Evolutionary conservation across 164 flowering plant species (phyloP), one percentile per base, ranked within the genome.

Genomic region (Magnolia officinalis): DNA sequence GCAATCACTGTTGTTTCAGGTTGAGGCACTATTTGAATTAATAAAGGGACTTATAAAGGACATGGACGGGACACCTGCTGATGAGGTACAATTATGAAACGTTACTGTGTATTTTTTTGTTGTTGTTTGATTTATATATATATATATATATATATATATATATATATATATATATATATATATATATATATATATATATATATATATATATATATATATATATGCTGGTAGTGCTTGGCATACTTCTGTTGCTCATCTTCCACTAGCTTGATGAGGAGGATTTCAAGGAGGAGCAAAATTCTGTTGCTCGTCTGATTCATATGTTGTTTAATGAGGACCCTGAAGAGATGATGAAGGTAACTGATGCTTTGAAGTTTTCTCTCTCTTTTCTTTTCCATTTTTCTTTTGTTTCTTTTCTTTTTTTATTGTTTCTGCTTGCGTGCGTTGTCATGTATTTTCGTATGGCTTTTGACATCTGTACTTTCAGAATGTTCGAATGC

Each of bases 261-360:
- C 64, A 37, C 50, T 19, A 75, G 78, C 82, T 91, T 82, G 99
- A 96, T 86, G 99, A 96, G 80, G 99, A 96, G 80, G 99, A 96
- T 83, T 96, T 96, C 81, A 87, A 87, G 78, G 99, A 96, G 82
- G 99, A 96, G 85, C 99, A 96, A 79, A 94, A 89, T 85, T 90
- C 97, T 81, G 98, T 96, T 84, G 95, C 97, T 75, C 91, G 98
- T 50, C 97, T 96, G 63, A 88, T 96, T 72, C 97, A 94, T 81
- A 89, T 92, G 97, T 79, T 94, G 29, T 78, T 85, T 81, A 93
- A 87, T 86, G 96, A 96, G 67, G 98, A 94, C 67, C 89, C 93
- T 50, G 98, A 94, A 75, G 99, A 94, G 82, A 92, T 91, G 99
- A 81, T 90, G 61, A 90, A 94, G 99, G 99, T 94, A 82, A 77